Base-by-base conservation (phyloP, 805 yeast genomes). In the Saccharomycopsis synnaedendra region DNA sequence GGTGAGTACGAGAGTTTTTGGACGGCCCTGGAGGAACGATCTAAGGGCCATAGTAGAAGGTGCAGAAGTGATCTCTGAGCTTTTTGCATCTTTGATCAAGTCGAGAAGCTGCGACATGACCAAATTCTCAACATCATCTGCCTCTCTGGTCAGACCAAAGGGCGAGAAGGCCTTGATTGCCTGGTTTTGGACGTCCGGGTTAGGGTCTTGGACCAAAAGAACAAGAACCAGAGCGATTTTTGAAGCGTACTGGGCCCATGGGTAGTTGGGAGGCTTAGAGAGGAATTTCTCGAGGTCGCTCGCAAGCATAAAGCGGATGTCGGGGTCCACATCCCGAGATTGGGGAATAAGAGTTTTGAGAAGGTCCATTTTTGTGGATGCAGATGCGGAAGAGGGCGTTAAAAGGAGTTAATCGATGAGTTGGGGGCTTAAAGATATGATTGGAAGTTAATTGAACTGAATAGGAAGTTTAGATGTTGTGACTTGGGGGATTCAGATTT, bases 211-310 rank as follows among this genome's bases (percentile, higher is more conserved):
- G 9, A 51, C 28, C 19, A 43, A 39, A 30, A 29, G 11, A 32
- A 48, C 5, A 31, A 51, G 43, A 8, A 45, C 9, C 4, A 28
- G 33, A 6, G 39, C 32, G n/a, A 47, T 32, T 34, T 34, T 34
- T 34, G 36, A 8, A n/a, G 10, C n/a, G 10, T 9, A 34, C n/a
- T 34, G 36, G 36, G 36, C 36, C 55, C 73, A 76, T 56, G 85
- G 69, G 58, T 86, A 95, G 55, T 75, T 82, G 47, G 86, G 66
- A 2, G 89, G 94, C 95, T 86, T 86, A 64, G 79, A 86, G 60
- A 95, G 68, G 55, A 83, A 57, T 57, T 74, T 74, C 55, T 73
- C 76, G 56, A 85, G 69, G 58, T 86, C 95, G 55, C 75, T 82
- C 47, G 86, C 66, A 2, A 89, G 94, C 95, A 86, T 86, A 64